Evolutionary conservation across 139 green algal species (phyloP), one percentile per base, ranked within the genome.

Genomic region (Chlamydomonas applanata): DNA sequence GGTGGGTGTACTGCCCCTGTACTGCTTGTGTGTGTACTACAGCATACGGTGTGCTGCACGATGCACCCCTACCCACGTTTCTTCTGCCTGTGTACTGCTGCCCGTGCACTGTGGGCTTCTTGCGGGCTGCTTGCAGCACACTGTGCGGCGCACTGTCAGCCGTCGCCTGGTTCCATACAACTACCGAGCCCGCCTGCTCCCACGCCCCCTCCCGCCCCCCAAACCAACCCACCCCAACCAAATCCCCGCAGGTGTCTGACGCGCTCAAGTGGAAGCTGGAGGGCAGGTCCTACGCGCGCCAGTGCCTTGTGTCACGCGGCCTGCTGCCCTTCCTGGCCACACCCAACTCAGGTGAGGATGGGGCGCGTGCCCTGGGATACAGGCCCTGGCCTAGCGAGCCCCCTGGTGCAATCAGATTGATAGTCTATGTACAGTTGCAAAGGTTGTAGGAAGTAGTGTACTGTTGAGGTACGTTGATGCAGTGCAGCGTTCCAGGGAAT

Each of bases 201-300:
- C 86, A 7, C 86, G 95, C 83, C 93, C 93, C 75, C 95, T 97
- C 83, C 79, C 97, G 35, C 93, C 93, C n/a, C n/a, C n/a, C n/a
- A n/a, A n/a, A n/a, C n/a, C n/a, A n/a, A n/a, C n/a, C n/a, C n/a
- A n/a, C n/a, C n/a, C n/a, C n/a, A n/a, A n/a, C n/a, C n/a, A n/a
- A n/a, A n/a, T n/a, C n/a, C n/a, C n/a, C 85, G 97, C 5, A 90
- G n/a, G n/a, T 92, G 73, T 84, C 79, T 45, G 86, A 98, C 72
- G 72, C 71, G 32, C 82, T 96, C 36, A 85, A 84, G 67, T 97
- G 93, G 93, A 85, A 80, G 72, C 87, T 98, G 67, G 88, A 94
- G 75, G 85, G 79, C 7, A 22, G n/a, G 27, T 25, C 52, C 19
- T 79, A 76, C 29, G 93, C 93, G 27, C 89, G 93, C 7, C 93